Conservation (phyloP, 2,329 filamentous ascomycete species). For the Fusarium sp. region DNA sequence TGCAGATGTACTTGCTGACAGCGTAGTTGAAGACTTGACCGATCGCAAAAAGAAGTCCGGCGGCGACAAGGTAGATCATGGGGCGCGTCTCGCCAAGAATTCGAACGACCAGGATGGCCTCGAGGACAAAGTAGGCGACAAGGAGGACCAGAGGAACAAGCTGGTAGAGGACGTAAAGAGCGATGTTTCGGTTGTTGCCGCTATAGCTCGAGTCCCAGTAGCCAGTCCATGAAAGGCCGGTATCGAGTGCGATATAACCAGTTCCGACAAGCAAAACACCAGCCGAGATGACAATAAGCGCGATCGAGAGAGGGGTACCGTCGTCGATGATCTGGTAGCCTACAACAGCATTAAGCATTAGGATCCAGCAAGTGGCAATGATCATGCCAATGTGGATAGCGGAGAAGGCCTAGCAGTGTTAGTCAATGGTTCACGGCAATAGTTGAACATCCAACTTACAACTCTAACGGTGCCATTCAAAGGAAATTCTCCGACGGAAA, state of each 20-base stretch:
- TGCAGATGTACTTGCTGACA: conserved; percentile 90
- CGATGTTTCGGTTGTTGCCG: conserved; percentile 81
- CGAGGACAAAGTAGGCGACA: conserved; percentile 87
- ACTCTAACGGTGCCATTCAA: conserved; percentile 76
- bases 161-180: conserved; percentile 94
- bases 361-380: conserved; percentile 86
- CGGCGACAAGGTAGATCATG: conserved; percentile 86
- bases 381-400: conserved; percentile 93
- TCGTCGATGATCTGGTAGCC: conserved; percentile 96
- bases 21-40: conserved; percentile 98
- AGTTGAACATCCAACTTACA: conserved; percentile 62
- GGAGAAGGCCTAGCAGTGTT: conserved; percentile 76
- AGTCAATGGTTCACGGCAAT: conserved; percentile 18
- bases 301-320: conserved; percentile 86
- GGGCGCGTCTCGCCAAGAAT: conserved; percentile 89
- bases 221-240: conserved; percentile 85
- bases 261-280: conserved; percentile 84
- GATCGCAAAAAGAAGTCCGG: conserved; percentile 85
- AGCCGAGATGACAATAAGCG: conserved; percentile 78
- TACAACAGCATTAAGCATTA: conserved; percentile 91
- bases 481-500: conserved; percentile 91
- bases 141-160: conserved; percentile 89
- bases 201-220: conserved; percentile 76
- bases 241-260: conserved; percentile 95
- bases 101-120: conserved; percentile 83